These are phyloP conservation scores for Thelonectria rubi DNA, from an alignment of 2,329 filamentous ascomycete genomes.

Conservation along the genomic window DNA sequence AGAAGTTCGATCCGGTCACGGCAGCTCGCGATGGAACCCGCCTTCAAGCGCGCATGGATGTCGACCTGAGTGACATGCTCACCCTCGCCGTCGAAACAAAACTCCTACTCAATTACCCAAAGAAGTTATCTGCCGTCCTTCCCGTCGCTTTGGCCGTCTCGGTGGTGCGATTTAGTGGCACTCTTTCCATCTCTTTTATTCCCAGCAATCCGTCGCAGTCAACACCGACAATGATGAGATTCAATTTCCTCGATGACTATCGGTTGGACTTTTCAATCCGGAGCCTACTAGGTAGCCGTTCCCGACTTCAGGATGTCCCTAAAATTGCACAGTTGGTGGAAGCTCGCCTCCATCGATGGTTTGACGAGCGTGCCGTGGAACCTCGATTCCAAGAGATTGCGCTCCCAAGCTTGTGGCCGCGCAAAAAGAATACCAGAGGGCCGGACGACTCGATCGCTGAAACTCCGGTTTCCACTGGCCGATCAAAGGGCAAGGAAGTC, in stretches of 20 bases:
- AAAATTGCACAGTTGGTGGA: slow-evolving; percentile 90
- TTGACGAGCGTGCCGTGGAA: slow-evolving; percentile 86
- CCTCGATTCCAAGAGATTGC: slow-evolving; percentile 88
- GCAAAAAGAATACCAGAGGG: slow-evolving; percentile 83
- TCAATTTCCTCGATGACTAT: slow-evolving; percentile 93
- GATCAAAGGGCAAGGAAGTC: slow-evolving; percentile 63
- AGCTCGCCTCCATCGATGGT: slow-evolving; percentile 82
- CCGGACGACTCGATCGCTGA: slow-evolving; percentile 67
- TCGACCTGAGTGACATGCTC: slow-evolving; percentile 95
- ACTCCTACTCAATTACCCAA: slow-evolving; percentile 92
- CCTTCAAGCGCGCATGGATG: slow-evolving; percentile 94
- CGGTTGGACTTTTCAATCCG: slow-evolving; percentile 83
- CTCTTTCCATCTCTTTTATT: slow-evolving; percentile 91
- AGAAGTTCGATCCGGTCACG: slow-evolving; percentile 61
- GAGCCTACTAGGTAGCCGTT: slow-evolving; percentile 81
- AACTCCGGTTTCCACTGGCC: slow-evolving; percentile 58
- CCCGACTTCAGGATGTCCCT: slow-evolving; percentile 82
- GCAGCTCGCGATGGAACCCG: slow-evolving; percentile 72
- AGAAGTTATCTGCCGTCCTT: slow-evolving; percentile 85
- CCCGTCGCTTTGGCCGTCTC: slow-evolving; percentile 92
- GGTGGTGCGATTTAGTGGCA: slow-evolving; percentile 93
- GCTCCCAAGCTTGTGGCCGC: slow-evolving; percentile 82
- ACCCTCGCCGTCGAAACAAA: slow-evolving; percentile 96
- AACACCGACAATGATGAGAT: slow-evolving; percentile 88
- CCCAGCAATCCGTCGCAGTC: slow-evolving; percentile 75